A percentile compares a stretch with the other conserved stretches of the same genome.
Conservation (phyloP, 192 early-diverging fungal species). For the Cetraspora pellucida region DNA sequence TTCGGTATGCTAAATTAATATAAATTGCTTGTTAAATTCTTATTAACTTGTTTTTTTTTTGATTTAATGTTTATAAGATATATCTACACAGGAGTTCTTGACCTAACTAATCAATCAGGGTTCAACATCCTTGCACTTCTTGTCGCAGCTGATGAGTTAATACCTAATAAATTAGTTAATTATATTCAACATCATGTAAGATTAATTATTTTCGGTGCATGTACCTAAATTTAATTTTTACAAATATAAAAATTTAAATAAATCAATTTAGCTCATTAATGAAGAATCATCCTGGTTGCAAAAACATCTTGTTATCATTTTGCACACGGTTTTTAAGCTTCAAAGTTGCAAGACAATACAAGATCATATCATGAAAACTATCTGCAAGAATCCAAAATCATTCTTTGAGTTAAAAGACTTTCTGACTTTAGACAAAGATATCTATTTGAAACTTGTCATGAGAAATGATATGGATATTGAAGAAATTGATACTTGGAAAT, state of each 20-base stretch:
- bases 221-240: no score
- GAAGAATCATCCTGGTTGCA: conserved; percentile 7
- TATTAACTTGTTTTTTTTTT: neutral
- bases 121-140: conserved; percentile 7
- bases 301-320: conserved; percentile 2
- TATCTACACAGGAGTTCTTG: conserved; percentile 20
- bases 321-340: neutral
- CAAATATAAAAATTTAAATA: no score
- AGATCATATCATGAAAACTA: conserved; percentile 12
- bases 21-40: neutral
- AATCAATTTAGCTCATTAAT: conserved; percentile 16
- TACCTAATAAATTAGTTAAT: conserved; percentile 17
- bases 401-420: conserved; percentile 14
- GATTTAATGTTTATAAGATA: conserved; percentile 2
- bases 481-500: conserved; percentile 23
- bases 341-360: conserved; percentile 14
- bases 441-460: neutral
- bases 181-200: conserved; percentile 13
- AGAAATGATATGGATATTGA: conserved; percentile 1
- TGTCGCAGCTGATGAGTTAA: conserved; percentile 26
- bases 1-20: neutral
- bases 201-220: no score
- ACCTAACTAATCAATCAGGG: neutral
- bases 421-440: conserved; percentile 7
- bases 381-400: conserved; percentile 9